Percentiles rank a stretch among this genome's conserved stretches.
These are phyloP conservation scores for Metschnikowia vanudenii DNA, from an alignment of 805 yeast species.

Conservation along the genomic window DNA sequence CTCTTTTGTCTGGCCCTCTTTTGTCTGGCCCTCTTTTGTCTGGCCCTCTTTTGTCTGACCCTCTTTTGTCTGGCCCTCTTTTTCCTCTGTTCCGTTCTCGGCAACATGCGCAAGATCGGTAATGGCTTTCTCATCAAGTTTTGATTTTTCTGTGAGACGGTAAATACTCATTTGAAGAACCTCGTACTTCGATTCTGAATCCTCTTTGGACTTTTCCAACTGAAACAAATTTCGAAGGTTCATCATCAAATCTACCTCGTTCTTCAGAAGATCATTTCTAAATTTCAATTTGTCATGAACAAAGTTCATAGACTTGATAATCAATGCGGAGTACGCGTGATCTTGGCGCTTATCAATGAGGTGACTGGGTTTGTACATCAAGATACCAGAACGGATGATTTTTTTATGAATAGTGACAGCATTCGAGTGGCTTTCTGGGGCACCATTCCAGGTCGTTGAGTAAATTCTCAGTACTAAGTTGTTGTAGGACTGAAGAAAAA, in stretches of 20 bases:
- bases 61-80: too few species aligned
- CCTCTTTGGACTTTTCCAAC: slow-evolving; percentile 5
- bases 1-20: too few species aligned
- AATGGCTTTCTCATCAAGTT: not conserved
- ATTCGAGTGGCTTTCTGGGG: slow-evolving; percentile 15
- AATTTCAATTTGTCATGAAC: slow-evolving; percentile 25
- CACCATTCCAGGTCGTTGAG: slow-evolving; percentile 27
- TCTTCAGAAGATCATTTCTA: slow-evolving; percentile 12
- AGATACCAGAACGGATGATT: slow-evolving; percentile 29
- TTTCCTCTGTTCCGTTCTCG: too few species aligned
- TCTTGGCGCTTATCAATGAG: slow-evolving; percentile 23
- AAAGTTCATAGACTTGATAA: slow-evolving; percentile 24
- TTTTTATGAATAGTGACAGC: slow-evolving; percentile 25
- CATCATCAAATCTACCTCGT: slow-evolving; percentile 23
- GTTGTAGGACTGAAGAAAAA: slow-evolving; percentile 25
- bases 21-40: too few species aligned
- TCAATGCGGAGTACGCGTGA: slow-evolving; percentile 17
- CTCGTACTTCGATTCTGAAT: slow-evolving; percentile 2
- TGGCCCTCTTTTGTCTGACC: too few species aligned
- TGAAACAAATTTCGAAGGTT: slow-evolving; percentile 20
- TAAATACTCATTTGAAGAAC: slow-evolving; percentile 8
- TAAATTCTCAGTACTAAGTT: slow-evolving; percentile 26
- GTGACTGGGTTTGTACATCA: slow-evolving; percentile 28
- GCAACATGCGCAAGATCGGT: too few species aligned
- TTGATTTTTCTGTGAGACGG: not conserved